These are phyloP conservation scores for Verticillium dahliae DNA, from an alignment of 2,329 filamentous ascomycete genomes.

Conservation along the genomic window DNA sequence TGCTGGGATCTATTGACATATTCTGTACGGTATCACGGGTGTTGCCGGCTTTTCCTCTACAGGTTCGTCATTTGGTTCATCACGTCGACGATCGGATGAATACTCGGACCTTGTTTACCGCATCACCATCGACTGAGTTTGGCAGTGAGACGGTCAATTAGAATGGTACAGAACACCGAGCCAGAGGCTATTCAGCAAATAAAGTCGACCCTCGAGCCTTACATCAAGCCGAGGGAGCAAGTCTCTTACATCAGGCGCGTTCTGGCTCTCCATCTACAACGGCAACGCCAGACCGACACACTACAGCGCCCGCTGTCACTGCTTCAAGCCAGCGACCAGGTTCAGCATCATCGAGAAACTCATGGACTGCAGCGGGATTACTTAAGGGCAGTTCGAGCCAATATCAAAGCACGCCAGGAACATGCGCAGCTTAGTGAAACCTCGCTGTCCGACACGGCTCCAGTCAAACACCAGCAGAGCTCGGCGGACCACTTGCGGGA, in stretches of 20 bases:
- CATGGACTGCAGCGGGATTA: constrained; percentile 40
- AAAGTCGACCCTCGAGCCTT: constrained; percentile 40
- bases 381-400: constrained; percentile 44
- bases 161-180: constrained; percentile 14
- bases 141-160: neutral
- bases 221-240: constrained; percentile 51
- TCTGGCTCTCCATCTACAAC: constrained; percentile 44
- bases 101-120: too few species aligned
- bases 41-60: too few species aligned
- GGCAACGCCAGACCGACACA: constrained; percentile 7
- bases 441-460: neutral
- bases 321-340: constrained; percentile 29
- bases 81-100: too few species aligned
- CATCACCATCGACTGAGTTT: neutral
- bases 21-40: too few species aligned
- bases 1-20: too few species aligned
- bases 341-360: constrained; percentile 8
- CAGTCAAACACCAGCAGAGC: constrained; percentile 13
- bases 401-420: constrained; percentile 42
- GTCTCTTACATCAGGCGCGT: constrained; percentile 48
- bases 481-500: constrained; percentile 31
- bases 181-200: constrained; percentile 29
- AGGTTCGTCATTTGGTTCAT: too few species aligned
- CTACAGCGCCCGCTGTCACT: constrained; percentile 36
- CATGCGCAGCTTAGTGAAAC: constrained; percentile 32